Conservation (phyloP, 306 rosid species). For the Biancaea sappan region DNA sequence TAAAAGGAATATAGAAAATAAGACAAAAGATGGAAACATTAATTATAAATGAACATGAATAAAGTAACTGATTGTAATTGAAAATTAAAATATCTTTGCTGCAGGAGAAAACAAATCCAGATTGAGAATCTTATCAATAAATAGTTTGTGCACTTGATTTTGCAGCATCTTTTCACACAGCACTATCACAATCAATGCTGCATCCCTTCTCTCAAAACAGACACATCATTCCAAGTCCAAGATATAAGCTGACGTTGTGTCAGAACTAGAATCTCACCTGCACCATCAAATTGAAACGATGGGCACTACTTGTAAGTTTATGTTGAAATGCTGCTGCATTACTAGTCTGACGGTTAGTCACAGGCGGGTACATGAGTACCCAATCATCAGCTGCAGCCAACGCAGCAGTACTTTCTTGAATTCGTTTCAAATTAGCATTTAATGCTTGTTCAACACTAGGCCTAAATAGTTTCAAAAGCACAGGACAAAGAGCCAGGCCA, state of each 20-base stretch:
- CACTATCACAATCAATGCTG: constrained; percentile 11
- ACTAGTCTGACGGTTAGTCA: constrained; percentile 63
- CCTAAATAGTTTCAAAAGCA: constrained; percentile 88
- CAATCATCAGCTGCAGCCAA: constrained; percentile 98
- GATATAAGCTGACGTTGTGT: neutral
- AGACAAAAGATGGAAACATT: neutral
- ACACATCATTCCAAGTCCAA: constrained; percentile 23
- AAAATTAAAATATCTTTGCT: constrained; percentile 11
- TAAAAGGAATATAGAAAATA: neutral
- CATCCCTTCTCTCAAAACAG: constrained; percentile 25
- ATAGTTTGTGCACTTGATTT: constrained; percentile 1
- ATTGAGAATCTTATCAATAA: constrained; percentile 21
- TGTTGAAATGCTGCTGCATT: constrained; percentile 71
- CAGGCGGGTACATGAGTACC: constrained; percentile 68
- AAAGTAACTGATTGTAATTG: neutral
- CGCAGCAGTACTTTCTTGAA: constrained; percentile 95
- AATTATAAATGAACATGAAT: constrained; percentile 15
- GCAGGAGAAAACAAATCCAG: neutral
- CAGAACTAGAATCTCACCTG: constrained; percentile 66
- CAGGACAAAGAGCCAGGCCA: constrained; percentile 91
- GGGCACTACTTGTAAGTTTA: constrained; percentile 92
- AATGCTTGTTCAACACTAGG: constrained; percentile 98
- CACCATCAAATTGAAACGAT: constrained; percentile 95
- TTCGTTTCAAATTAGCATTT: constrained; percentile 87
- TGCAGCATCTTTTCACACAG: neutral